Evolutionary conservation across 306 rosid genomes (phyloP), one percentile per base, ranked within the genome.

Genomic region (Vigna radiata): DNA sequence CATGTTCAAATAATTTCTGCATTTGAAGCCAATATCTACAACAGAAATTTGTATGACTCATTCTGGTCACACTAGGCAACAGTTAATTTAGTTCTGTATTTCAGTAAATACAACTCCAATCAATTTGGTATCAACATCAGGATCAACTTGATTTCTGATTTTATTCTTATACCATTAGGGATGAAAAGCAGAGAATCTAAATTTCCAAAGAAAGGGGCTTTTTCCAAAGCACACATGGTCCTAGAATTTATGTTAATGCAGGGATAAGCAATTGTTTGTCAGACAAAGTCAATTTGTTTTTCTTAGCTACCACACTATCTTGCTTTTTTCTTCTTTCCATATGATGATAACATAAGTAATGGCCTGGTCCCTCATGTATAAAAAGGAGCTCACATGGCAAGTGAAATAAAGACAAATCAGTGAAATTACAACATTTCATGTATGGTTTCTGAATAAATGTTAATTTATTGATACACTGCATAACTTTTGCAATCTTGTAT

Each of bases 191-290:
- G 36, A 27, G 41, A 59, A 59, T 62, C 74, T 68, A 75, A 63
- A 47, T 70, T 72, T 68, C 49, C 53, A 58, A 41, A 71, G 60
- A 66, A 60, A 29, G n/a, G 71, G 52, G 71, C 68, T 25, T 77
- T 72, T 70, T 67, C 25, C 43, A 73, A 61, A 77, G 78, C 44
- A 18, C 8, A 17, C 19, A 68, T 72, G 83, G 75, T 79, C 83
- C 83, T 44, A 62, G 79, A 82, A 23, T 70, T 65, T 72, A 70
- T 33, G 60, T 43, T 23, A 12, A 49, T 43, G 17, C 60, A 61
- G 41, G 29, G 77, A 63, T 48, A 29, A 70, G 68, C 68, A 75
- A 11, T 13, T 39, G 41, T 23, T 70, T 60, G 19, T 49, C 58
- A 19, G 77, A 59, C 73, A 81, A 79, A 75, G 76, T 43, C 72